Conservation (phyloP, 164 flowering plant species). For the Umbilicus rupestris region DNA sequence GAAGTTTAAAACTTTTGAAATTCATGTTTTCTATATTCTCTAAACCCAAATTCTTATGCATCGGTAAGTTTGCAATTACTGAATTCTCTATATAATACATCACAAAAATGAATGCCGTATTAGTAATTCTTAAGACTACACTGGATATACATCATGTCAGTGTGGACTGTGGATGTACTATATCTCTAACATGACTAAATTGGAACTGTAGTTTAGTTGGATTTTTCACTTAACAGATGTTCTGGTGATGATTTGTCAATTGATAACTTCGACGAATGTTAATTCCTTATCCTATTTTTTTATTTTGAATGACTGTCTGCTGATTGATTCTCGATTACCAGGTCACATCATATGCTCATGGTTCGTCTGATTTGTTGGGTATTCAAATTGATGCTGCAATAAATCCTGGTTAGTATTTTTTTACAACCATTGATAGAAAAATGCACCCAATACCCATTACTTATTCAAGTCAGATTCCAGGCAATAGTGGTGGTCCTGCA, state of each 20-base stretch:
- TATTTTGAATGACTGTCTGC: background rate
- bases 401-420: slow-evolving; percentile 72
- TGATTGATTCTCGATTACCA: slow-evolving; percentile 15
- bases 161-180: background rate
- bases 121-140: background rate
- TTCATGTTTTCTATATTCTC: background rate
- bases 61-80: background rate
- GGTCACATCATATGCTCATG: slow-evolving; percentile 98
- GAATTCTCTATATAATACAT: background rate
- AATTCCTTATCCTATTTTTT: background rate
- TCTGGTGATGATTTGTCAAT: background rate
- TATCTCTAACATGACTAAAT: too few species aligned
- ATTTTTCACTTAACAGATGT: background rate
- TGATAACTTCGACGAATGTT: background rate
- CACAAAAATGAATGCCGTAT: background rate
- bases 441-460: background rate
- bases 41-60: too few species aligned
- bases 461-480: slow-evolving; percentile 29
- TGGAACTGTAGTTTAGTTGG: too few species aligned
- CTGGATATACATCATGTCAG: background rate
- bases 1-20: background rate
- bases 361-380: slow-evolving; percentile 85
- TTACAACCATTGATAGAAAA: background rate
- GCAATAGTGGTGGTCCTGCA: slow-evolving; percentile 99
- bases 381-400: slow-evolving; percentile 99